Percentiles rank a stretch among this genome's conserved stretches.
These are phyloP conservation scores for Lipomyces lipofer DNA, from an alignment of 805 yeast genomes.

Conservation along the genomic window DNA sequence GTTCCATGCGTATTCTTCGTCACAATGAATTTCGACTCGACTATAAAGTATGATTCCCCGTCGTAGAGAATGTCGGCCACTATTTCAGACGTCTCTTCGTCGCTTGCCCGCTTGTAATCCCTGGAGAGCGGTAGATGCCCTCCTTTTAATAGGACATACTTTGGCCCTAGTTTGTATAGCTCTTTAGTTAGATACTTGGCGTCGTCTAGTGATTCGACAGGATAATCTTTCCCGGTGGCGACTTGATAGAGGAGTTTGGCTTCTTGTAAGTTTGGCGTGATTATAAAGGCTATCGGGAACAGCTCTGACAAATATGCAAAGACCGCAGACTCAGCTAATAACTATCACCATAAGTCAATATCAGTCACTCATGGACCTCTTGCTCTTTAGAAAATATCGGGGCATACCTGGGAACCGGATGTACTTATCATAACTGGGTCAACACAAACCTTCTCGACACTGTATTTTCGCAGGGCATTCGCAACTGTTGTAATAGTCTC, in stretches of 20 bases:
- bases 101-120: conserved; percentile 12
- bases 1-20: conserved; percentile 79
- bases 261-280: conserved; percentile 78
- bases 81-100: conserved; percentile 34
- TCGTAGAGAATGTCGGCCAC: conserved; percentile 59
- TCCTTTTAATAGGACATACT: conserved; percentile 70
- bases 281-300: conserved; percentile 54
- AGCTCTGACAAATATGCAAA: conserved; percentile 47
- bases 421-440: conserved; percentile 89
- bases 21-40: conserved; percentile 48
- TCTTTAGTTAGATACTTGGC: conserved; percentile 43
- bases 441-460: conserved; percentile 51
- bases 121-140: conserved; percentile 59
- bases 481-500: conserved; percentile 54
- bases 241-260: conserved; percentile 47
- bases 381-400: not conserved
- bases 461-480: conserved; percentile 40
- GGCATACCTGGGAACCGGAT: conserved; percentile 54
- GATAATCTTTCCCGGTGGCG: conserved; percentile 27
- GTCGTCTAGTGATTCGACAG: conserved; percentile 45
- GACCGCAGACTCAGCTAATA: conserved; percentile 53
- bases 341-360: conserved; percentile 19
- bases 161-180: conserved; percentile 46
- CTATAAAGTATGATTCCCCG: conserved; percentile 45
- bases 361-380: not conserved